Percentiles rank a stretch among this genome's conserved stretches.
Evolutionary conservation across 768 basidiomycete species (phyloP).

Genomic region (Mycena kentingensis): DNA sequence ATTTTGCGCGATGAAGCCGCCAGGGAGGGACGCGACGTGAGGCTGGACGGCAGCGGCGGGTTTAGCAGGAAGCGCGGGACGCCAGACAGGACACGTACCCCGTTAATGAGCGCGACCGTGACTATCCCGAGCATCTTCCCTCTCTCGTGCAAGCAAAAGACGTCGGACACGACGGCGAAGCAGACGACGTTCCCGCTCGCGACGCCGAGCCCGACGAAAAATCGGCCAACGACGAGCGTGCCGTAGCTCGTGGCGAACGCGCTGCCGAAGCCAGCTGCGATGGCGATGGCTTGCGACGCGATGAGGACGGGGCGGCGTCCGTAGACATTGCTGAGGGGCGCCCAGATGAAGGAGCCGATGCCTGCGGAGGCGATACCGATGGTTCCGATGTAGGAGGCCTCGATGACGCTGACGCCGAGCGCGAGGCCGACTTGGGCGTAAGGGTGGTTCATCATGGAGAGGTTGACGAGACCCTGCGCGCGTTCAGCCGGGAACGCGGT

Average conservation of each 20-base stretch:
- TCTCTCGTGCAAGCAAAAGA: slow-evolving; percentile 22
- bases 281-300: slow-evolving; percentile 20
- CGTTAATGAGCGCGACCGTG: slow-evolving; percentile 22
- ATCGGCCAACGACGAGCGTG: slow-evolving; percentile 14
- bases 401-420: slow-evolving; percentile 9
- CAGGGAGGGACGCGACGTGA: slow-evolving; percentile 21
- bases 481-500: not conserved
- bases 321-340: slow-evolving; percentile 28
- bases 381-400: slow-evolving; percentile 23
- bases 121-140: slow-evolving; percentile 24
- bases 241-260: slow-evolving; percentile 21
- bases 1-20: slow-evolving; percentile 21
- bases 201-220: slow-evolving; percentile 22
- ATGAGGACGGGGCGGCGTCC: slow-evolving; percentile 28
- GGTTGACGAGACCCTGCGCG: slow-evolving; percentile 18
- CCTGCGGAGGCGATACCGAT: slow-evolving; percentile 22
- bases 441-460: slow-evolving; percentile 26
- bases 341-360: slow-evolving; percentile 26
- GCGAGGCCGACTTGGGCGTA: slow-evolving; percentile 21
- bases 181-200: slow-evolving; percentile 19
- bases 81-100: slow-evolving; percentile 9
- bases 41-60: not conserved
- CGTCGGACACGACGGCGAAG: slow-evolving; percentile 19
- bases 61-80: not conserved
- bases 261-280: slow-evolving; percentile 20